These are phyloP conservation scores for Thozetella sp. DNA, from an alignment of 495 filamentous ascomycete genomes.

Conservation along the genomic window DNA sequence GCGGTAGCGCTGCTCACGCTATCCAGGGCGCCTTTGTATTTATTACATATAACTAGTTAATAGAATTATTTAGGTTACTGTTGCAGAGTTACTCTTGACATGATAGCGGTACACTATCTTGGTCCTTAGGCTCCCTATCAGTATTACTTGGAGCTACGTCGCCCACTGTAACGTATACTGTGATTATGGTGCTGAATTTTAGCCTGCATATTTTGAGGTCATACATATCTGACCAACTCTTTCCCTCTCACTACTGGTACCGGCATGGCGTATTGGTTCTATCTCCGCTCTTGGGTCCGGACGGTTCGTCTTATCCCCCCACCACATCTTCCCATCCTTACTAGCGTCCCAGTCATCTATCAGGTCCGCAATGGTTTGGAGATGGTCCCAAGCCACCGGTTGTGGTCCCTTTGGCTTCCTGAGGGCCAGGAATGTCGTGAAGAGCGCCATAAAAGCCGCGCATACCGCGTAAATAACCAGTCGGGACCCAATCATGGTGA, in stretches of 20 bases:
- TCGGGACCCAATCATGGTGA: slow-evolving; percentile 34
- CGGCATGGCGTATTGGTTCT: neutral
- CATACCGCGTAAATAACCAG: slow-evolving; percentile 34
- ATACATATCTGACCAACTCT: too few species aligned
- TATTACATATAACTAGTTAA: neutral
- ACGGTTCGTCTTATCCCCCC: slow-evolving; percentile 35
- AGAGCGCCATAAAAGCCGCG: slow-evolving; percentile 29
- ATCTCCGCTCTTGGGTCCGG: neutral
- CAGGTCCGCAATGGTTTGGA: slow-evolving; percentile 44
- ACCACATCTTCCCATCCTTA: slow-evolving; percentile 31
- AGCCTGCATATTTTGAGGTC: too few species aligned
- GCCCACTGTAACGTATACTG: too few species aligned
- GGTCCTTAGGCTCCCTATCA: neutral
- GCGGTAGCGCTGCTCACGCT: neutral
- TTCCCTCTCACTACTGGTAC: too few species aligned
- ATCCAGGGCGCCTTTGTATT: neutral
- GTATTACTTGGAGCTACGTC: too few species aligned
- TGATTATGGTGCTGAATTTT: too few species aligned
- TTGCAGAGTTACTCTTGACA: neutral
- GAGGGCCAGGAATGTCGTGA: slow-evolving; percentile 36
- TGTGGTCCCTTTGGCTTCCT: slow-evolving; percentile 34
- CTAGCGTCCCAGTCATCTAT: slow-evolving; percentile 44
- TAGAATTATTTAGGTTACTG: neutral
- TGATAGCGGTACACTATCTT: neutral
- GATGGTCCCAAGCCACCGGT: slow-evolving; percentile 43